Evolutionary conservation across 176 grass and related monocot species (phyloP), one percentile per base, ranked within the genome.

Genomic region (Lolium multiflorum): DNA sequence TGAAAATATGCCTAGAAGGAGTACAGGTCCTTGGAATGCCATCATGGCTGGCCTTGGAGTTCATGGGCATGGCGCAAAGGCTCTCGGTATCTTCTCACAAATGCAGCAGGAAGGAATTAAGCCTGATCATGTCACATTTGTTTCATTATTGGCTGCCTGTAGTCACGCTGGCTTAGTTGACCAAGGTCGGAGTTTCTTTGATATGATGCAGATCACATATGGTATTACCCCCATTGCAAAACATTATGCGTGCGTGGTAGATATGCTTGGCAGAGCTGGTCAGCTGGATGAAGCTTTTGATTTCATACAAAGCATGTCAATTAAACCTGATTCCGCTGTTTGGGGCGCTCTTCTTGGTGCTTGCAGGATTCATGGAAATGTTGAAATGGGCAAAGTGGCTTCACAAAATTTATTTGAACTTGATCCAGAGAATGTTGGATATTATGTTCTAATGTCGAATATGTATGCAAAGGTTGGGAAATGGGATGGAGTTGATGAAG

Each of bases 91-190:
- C 63, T 95, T 95, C 86, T 85, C 93, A 69, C 76, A 85, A 51
- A 95, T 95, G 90, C 90, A 85, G 77, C 84, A 92, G 59, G 83
- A 95, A 82, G 88, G 90, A 66, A 77, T 89, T 78, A 92, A 87
- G 37, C 93, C 93, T 39, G 93, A 95, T 77, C 83, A 92, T 64
- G 86, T 95, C 77, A 95, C 93, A 1, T 92, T 92, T 91, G 88
- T 92, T 87, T 95, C 93, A 51, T 66, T 95, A 44, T 82, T 95
- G 81, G 82, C 93, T n/a, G 83, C 93, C 11, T 95, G 88, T 70
- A 95, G 93, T 78, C 93, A 95, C 65, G 71, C 90, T 74, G 90
- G 93, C 9, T 91, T 95, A 82, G 90, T 95, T 57, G 93, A 95
- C 76, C 86, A 87, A 20, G 93, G 93, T n/a, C 81, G 37, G 11